Evolutionary conservation across 106 monocot species (phyloP).

Genomic region (Apostasia ramifera): DNA sequence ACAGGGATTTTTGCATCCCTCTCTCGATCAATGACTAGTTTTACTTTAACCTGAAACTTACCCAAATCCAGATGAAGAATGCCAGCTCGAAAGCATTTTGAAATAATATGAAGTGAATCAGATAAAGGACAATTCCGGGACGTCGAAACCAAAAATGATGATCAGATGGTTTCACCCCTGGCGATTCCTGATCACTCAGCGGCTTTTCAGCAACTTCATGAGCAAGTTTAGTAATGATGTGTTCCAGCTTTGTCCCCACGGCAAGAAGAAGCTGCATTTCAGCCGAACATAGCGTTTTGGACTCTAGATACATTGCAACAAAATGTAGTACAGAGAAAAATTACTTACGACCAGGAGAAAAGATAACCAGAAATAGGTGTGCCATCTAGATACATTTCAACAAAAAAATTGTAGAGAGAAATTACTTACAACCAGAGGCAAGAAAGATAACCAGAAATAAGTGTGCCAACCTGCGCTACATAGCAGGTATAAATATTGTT

Average conservation of each 20-base stretch:
- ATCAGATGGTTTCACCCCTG: slow-evolving; percentile 58
- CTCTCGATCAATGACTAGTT: background rate
- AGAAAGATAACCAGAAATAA: slow-evolving; percentile 82
- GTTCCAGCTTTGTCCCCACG: slow-evolving; percentile 85
- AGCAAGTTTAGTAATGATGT: slow-evolving; percentile 74
- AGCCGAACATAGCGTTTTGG: background rate
- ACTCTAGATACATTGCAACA: background rate
- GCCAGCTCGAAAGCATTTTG: slow-evolving; percentile 93
- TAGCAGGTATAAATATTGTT: background rate
- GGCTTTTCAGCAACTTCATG: slow-evolving; percentile 24
- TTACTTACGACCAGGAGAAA: slow-evolving; percentile 81
- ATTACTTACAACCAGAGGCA: slow-evolving; percentile 79
- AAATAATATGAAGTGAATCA: slow-evolving; percentile 86
- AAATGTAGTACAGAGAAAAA: background rate
- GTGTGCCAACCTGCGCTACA: slow-evolving; percentile 84
- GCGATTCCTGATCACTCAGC: background rate
- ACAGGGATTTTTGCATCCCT: background rate
- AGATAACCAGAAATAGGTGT: slow-evolving; percentile 85
- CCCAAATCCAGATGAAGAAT: slow-evolving; percentile 89
- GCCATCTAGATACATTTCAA: slow-evolving; percentile 37
- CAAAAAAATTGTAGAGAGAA: background rate
- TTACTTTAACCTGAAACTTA: slow-evolving; percentile 18
- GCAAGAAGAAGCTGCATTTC: slow-evolving; percentile 58
- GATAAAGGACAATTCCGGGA: slow-evolving; percentile 57
- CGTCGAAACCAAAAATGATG: slow-evolving; percentile 65